These are phyloP conservation scores for Exophiala spinifera DNA, from an alignment of 2,329 filamentous ascomycete genomes.

Conservation along the genomic window DNA sequence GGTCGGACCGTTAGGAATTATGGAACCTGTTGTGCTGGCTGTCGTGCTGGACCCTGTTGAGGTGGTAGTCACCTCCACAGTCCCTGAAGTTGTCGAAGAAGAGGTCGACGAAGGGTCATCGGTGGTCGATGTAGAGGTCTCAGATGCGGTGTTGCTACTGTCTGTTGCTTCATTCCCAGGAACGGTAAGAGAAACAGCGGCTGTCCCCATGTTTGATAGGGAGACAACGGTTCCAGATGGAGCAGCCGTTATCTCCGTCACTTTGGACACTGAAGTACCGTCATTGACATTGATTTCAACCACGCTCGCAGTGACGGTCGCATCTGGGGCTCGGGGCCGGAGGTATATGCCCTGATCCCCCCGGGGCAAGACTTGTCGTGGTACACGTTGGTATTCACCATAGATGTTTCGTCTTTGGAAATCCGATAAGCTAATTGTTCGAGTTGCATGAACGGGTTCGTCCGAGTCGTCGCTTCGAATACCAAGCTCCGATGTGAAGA, in stretches of 20 bases:
- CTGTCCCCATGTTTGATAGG: conserved; percentile 19
- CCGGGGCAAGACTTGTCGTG: conserved; percentile 11
- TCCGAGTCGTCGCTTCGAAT: conserved; percentile 21
- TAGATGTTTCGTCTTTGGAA: conserved; percentile 23
- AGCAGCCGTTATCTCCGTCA: conserved; percentile 22
- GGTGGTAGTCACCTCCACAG: conserved; percentile 6
- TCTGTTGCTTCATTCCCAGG: conserved; percentile 11
- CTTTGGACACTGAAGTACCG: conserved; percentile 20
- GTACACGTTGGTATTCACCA: conserved; percentile 13
- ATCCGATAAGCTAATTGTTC: conserved; percentile 22
- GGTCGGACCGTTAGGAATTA: neutral
- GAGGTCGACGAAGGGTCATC: neutral
- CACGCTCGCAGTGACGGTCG: conserved; percentile 25
- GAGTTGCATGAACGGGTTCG: conserved; percentile 9
- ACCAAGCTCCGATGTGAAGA: conserved; percentile 26
- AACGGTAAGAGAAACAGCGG: conserved; percentile 24
- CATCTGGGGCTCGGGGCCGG: conserved; percentile 21
- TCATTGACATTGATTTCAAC: conserved; percentile 28
- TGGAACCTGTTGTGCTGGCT: conserved; percentile 7
- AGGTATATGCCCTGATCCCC: conserved; percentile 23
- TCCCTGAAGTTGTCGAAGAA: neutral
- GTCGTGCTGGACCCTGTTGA: conserved; percentile 6
- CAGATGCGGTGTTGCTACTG: conserved; percentile 4
- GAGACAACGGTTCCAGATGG: conserved; percentile 22
- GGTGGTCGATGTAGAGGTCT: conserved; percentile 11